Evolutionary conservation across 345 rosid genomes (phyloP).

Genomic region (Hibiscus syriacus): DNA sequence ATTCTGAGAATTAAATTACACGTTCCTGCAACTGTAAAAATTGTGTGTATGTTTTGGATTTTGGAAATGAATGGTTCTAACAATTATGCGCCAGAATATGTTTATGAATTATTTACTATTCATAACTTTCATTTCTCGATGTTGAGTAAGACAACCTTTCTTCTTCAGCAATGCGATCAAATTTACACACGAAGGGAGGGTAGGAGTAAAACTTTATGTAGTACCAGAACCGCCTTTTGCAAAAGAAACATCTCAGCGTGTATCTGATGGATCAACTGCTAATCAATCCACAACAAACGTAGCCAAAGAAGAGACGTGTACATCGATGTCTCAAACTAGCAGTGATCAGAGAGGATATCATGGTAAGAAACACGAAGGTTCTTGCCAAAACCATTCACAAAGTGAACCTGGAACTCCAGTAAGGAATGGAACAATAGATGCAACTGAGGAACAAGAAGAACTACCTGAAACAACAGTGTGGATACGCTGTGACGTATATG

Average conservation of each 20-base stretch:
- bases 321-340: conserved; percentile 19
- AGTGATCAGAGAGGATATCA: conserved; percentile 20
- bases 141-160: not conserved
- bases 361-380: conserved; percentile 12
- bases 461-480: conserved; percentile 56
- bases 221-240: too few relatives aligned
- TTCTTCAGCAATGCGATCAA: conserved; percentile 65
- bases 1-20: not conserved
- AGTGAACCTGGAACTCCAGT: conserved; percentile 22
- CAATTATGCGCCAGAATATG: not conserved
- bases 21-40: not conserved
- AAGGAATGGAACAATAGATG: conserved; percentile 20
- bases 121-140: not conserved
- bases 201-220: too few relatives aligned
- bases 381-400: conserved; percentile 11
- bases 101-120: not conserved
- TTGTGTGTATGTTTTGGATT: not conserved
- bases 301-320: conserved; percentile 24
- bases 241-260: conserved; percentile 30
- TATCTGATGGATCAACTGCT: conserved; percentile 10
- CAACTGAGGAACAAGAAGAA: conserved; percentile 30
- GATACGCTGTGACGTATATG: conserved; percentile 83
- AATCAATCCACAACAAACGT: conserved; percentile 22
- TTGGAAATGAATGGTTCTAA: not conserved
- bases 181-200: too few relatives aligned